Base-by-base conservation (phyloP, 352 stramenopile genomes). In the Phytophthora macrochlamydospora region DNA sequence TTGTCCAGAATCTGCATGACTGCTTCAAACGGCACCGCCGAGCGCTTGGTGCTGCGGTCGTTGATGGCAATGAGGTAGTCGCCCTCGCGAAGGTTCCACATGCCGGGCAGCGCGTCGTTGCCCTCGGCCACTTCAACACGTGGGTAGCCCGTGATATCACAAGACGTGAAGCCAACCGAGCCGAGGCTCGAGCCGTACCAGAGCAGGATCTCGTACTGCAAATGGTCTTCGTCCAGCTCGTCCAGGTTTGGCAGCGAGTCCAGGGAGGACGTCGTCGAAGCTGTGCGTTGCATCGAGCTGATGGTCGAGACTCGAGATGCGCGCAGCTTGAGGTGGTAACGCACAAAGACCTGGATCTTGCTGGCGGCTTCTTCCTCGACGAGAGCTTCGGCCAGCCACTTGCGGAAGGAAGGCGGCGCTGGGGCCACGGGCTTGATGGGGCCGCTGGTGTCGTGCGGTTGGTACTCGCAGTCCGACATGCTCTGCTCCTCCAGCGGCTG, bases 11-110 rank as follows among this genome's bases (percentile, higher is more conserved):
- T 86, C 42, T 83, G 70, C 66, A 85, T 65, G 29, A 87, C 76
- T 24, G 71, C 53, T 1, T 87, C 62, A 53, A 89, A 85, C 6
- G 76, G 56, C 65, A 83, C 76, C 45, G 42, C 65, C 8, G 67
- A 62, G 13, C 62, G 58, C 35, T 79, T 73, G 7, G 77, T 78
- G 61, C 69, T 90, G 30, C 44, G 63, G 11, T 81, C 77, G 62
- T 92, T 90, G 53, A 92, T 77, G 0, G 81, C 70, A 43, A 92
- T 74, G 29, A 92, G 61, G 14, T 82, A 81, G 51, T 92, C 83
- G 37, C 83, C 81, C 53, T 81, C 66, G 33, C 77, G 76, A 42
- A 90, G 54, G 51, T 81, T 85, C 79, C 79, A 90, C 77, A 92
- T 87, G 53, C 83, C 83, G 11, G 83, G 81, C 14, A 92, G 71